Evolutionary conservation across 2,329 filamentous ascomycete genomes (phyloP), one percentile per base, ranked within the genome.

Genomic region (Aspergillus alliaceus): DNA sequence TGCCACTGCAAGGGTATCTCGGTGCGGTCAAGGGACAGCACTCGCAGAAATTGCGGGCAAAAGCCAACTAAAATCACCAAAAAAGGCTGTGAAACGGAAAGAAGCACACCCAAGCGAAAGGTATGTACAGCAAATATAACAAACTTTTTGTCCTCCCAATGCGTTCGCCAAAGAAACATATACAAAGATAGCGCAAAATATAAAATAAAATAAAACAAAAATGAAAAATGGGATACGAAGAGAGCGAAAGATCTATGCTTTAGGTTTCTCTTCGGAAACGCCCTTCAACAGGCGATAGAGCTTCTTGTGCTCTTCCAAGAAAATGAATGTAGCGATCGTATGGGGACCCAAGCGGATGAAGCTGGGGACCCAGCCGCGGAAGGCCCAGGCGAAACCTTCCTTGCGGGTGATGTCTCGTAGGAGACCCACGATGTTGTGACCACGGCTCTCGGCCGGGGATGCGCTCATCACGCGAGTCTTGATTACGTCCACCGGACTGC

Each of bases 221-320:
- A 29, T n/a, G n/a, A n/a, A n/a, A n/a, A n/a, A n/a, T n/a, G n/a
- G n/a, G n/a, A n/a, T n/a, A n/a, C n/a, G n/a, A n/a, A n/a, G n/a
- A n/a, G n/a, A n/a, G n/a, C n/a, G n/a, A n/a, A n/a, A 44, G 50
- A 46, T 69, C 57, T 64, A 60, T 53, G 52, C 18, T 37, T 55
- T 48, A 47, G 91, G 89, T 87, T 88, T 51, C n/a, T 50, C 85
- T n/a, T 59, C 56, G 27, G 62, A 64, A 14, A 71, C 64, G 8
- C 72, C 67, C 60, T 77, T 80, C 64, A 78, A 59, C 56, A 67
- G 67, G 32, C 77, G 75, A 68, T 86, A 88, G 5, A 86, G 71
- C 75, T 85, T 86, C 76, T 88, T 88, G 66, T 88, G 86, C 70
- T 88, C 84, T 65, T 88, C 86, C 64, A 88, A 74, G 71, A 88